phyloP scores from a whole-genome alignment of 1,284 basidiomycete genomes.

The Pascua guehoae region DNA sequence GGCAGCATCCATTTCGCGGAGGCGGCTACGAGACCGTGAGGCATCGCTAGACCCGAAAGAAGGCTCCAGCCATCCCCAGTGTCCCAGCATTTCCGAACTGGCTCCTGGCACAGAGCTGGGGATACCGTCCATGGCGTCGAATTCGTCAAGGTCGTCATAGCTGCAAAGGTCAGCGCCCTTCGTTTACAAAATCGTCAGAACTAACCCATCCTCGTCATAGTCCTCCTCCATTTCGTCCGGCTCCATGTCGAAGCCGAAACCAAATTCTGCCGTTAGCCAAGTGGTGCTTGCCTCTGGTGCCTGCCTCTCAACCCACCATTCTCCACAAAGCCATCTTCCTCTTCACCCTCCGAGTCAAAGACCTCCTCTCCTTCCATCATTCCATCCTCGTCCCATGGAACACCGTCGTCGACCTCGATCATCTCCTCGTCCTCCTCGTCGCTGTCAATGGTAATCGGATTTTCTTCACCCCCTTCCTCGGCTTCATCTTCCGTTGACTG shows the following conservation, averaged over 20 bases:
- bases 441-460: conserved; percentile 12
- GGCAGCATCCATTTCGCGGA: conserved; percentile 17
- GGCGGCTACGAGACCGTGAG: not conserved
- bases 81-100: conserved; percentile 6
- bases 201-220: conserved; percentile 22
- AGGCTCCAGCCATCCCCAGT: conserved; percentile 34
- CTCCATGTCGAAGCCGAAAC: conserved; percentile 46
- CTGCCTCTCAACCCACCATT: conserved; percentile 54
- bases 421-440: conserved; percentile 28
- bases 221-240: conserved; percentile 49
- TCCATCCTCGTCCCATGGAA: conserved; percentile 53
- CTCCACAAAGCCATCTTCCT: conserved; percentile 62
- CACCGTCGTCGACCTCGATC: conserved; percentile 21
- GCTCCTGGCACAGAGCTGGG: conserved; percentile 3
- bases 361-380: conserved; percentile 38
- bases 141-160: conserved; percentile 8
- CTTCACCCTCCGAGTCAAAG: conserved; percentile 36
- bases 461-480: conserved; percentile 37
- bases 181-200: not conserved
- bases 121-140: conserved; percentile 4
- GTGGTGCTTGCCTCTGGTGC: no score
- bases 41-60: not conserved
- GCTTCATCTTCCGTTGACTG: conserved; percentile 31
- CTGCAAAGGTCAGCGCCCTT: not conserved
- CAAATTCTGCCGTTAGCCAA: conserved; percentile 19